A percentile compares a stretch with the other conserved stretches of the same genome.
Conservation (phyloP, 2,329 filamentous ascomycete species). For the Lachnellula subtilissima region DNA sequence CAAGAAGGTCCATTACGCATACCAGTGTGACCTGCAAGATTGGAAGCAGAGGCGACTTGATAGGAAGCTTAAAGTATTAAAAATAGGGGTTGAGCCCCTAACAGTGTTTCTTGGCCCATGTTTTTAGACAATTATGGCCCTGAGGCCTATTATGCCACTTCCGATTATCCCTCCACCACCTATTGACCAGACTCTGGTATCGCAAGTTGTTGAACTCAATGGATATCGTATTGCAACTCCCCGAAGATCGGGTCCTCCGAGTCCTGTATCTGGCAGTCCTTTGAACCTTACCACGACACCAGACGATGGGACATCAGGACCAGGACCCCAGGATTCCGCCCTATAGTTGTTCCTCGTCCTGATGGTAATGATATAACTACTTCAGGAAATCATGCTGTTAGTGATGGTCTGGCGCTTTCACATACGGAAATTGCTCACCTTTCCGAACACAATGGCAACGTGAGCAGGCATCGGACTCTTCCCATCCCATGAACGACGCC, state of each 20-base stretch:
- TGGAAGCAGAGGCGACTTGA: not conserved
- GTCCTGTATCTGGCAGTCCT: not conserved
- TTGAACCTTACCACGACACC: not conserved
- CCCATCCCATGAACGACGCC: not conserved
- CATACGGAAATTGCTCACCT: not conserved
- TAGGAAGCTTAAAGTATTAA: not conserved
- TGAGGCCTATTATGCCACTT: not conserved
- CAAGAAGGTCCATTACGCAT: not conserved
- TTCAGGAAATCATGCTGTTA: not conserved
- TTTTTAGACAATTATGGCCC: not conserved
- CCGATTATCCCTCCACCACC: not conserved
- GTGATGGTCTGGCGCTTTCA: not conserved
- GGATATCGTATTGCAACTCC: not conserved
- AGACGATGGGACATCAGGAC: not conserved
- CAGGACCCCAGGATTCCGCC: not conserved
- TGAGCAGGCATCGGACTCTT: not conserved
- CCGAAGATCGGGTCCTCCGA: not conserved
- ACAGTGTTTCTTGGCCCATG: not conserved
- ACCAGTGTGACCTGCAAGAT: not conserved
- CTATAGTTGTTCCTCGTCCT: not conserved
- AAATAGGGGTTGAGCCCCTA: not conserved
- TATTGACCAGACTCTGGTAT: not conserved
- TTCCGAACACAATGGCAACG: not conserved
- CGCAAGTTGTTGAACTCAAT: not conserved
- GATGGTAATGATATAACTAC: not conserved